Base-by-base conservation (phyloP, 2,329 filamentous ascomycete species). In the Biscogniauxia marginata region DNA sequence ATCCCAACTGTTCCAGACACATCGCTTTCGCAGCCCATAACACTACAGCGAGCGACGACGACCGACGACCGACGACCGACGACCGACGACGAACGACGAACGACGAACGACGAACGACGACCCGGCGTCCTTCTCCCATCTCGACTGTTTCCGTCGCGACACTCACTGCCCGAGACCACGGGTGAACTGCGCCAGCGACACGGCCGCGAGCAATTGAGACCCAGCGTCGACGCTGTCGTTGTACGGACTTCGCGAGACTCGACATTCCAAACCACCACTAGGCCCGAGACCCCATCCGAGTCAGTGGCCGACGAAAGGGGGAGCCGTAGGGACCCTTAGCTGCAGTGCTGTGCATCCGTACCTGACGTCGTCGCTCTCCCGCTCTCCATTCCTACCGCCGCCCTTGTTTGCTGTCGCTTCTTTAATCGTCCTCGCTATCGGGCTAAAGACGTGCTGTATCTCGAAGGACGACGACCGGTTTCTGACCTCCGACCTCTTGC, bases 301-400 rank as follows among this genome's bases (percentile, higher is more conserved):
- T 46, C 52, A 16, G 18, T 34, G 43, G 49, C 47, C 21, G 49
- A 49, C 49, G 48, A 43, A 60, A 52, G 57, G 22, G 57, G 52
- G 56, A 61, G 58, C 54, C 51, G 55, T 49, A 55, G 56, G 61
- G 49, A 54, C 58, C 53, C 59, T 56, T 58, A 46, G 53, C 52
- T 55, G 55, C 55, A 47, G 49, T 49, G 46, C 48, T 53, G 52
- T 58, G 54, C 49, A 48, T 50, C 21, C 46, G 55, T 53, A 61
- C 52, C 61, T 57, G 53, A 61, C 58, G 55, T 59, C 34, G 54
- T 57, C 52, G 43, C 53, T 59, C 49, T 22, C 53, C 52, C 59
- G 23, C 23, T 53, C 49, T 50, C 45, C 44, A 39, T 39, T 53
- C 53, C 43, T 45, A 19, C 53, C 49, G 55, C 50, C 46, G 53